Evolutionary conservation across 1,139 yeast species (phyloP).

Genomic region (Diutina mesorugosa): DNA sequence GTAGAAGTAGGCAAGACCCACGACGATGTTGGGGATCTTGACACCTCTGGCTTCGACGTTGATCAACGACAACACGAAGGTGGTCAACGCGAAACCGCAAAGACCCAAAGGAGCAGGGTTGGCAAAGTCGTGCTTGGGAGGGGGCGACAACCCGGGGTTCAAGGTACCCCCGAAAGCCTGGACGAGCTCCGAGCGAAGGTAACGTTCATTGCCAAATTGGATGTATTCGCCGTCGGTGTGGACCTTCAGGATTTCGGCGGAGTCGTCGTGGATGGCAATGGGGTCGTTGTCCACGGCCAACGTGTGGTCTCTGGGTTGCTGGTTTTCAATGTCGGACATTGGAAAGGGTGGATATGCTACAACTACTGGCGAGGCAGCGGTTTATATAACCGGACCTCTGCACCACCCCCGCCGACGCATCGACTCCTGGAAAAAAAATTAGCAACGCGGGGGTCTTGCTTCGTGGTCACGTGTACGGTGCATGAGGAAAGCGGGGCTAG

Average conservation of each 20-base stretch:
- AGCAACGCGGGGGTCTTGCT: neutral
- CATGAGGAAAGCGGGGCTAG: neutral
- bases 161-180: slow-evolving; percentile 68
- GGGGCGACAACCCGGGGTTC: slow-evolving; percentile 51
- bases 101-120: slow-evolving; percentile 87
- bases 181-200: slow-evolving; percentile 45
- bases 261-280: neutral
- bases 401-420: neutral
- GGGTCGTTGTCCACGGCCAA: neutral
- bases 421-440: neutral
- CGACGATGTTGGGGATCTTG: slow-evolving; percentile 9
- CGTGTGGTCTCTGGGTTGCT: slow-evolving; percentile 2
- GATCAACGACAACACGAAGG: slow-evolving; percentile 62
- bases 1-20: slow-evolving; percentile 72
- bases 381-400: neutral
- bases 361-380: neutral
- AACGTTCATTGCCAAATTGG: slow-evolving; percentile 61
- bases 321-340: slow-evolving; percentile 2
- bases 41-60: slow-evolving; percentile 16
- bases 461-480: neutral
- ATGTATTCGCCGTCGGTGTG: slow-evolving; percentile 41
- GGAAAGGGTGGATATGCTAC: neutral
- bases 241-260: slow-evolving; percentile 10
- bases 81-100: slow-evolving; percentile 73
- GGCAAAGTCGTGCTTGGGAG: slow-evolving; percentile 63